Conservation (phyloP, 495 filamentous ascomycete species). For the Trichocladium uniseriatum region DNA sequence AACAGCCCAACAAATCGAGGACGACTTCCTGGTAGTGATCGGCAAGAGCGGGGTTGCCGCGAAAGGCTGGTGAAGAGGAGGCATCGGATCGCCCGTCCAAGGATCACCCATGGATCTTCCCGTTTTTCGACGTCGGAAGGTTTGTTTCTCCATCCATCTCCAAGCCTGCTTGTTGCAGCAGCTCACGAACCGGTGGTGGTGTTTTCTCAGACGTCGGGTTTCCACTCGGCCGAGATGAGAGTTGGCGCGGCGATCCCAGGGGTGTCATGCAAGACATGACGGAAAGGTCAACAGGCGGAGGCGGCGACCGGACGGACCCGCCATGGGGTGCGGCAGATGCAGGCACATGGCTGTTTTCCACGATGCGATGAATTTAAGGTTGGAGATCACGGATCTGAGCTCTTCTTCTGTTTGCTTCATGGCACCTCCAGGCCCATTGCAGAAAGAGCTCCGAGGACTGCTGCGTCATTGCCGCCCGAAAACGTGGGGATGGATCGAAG, state of each 20-base stretch:
- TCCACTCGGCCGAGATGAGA: conserved; percentile 2
- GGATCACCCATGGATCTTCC: conserved; percentile 3
- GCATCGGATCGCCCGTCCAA: neutral
- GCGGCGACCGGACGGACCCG: neutral
- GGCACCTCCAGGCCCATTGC: conserved; percentile 21
- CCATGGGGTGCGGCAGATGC: neutral
- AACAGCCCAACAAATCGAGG: no score
- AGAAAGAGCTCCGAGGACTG: conserved; percentile 23
- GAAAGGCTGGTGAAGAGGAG: neutral
- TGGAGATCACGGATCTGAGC: conserved; percentile 20
- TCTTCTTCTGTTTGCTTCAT: conserved; percentile 4
- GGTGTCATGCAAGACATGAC: conserved; percentile 4
- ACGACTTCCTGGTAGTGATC: no score
- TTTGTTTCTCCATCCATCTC: neutral
- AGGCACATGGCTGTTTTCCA: conserved; percentile 10
- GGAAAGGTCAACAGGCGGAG: neutral
- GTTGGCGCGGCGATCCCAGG: neutral
- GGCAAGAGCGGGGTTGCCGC: conserved; percentile 8
- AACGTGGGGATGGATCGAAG: conserved; percentile 15
- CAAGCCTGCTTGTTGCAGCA: neutral
- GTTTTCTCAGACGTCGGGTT: neutral
- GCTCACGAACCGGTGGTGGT: neutral
- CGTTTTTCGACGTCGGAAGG: neutral
- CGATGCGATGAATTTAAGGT: conserved; percentile 19
- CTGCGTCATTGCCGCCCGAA: conserved; percentile 17